phyloP scores from a whole-genome alignment of 2,329 filamentous ascomycete species.

The Gremmenia infestans region DNA sequence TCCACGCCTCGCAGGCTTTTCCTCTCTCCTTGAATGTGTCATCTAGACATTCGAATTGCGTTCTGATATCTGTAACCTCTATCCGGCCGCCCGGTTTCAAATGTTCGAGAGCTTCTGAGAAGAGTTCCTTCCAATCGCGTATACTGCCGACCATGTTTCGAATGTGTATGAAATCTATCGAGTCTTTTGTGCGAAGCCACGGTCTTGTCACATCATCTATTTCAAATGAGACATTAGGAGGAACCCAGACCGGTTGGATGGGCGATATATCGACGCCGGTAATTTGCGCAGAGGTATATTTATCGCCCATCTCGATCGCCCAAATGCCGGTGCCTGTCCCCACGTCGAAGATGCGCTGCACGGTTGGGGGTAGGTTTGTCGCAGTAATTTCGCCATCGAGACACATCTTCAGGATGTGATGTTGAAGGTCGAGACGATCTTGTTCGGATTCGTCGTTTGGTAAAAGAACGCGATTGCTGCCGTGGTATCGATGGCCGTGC shows the following conservation, averaged over 20 bases:
- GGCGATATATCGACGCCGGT: slow-evolving; percentile 25
- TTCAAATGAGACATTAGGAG: slow-evolving; percentile 56
- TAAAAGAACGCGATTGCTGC: slow-evolving; percentile 33
- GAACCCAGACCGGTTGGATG: slow-evolving; percentile 41
- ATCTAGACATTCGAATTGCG: slow-evolving; percentile 15
- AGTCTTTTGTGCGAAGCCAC: slow-evolving; percentile 37
- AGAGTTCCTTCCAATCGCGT: slow-evolving; percentile 49
- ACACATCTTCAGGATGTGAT: slow-evolving; percentile 15
- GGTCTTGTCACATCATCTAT: slow-evolving; percentile 57
- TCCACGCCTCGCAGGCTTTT: slow-evolving; percentile 11
- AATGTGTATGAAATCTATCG: slow-evolving; percentile 55
- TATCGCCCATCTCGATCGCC: slow-evolving; percentile 47
- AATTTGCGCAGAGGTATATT: slow-evolving; percentile 10
- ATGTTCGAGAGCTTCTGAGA: slow-evolving; percentile 42
- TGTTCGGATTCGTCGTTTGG: slow-evolving; percentile 16
- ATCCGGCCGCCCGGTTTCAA: slow-evolving; percentile 20
- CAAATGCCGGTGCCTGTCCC: slow-evolving; percentile 56
- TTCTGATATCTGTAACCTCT: slow-evolving; percentile 18
- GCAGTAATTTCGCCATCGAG: slow-evolving; percentile 20
- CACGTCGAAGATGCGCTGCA: slow-evolving; percentile 34
- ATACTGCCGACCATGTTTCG: slow-evolving; percentile 53
- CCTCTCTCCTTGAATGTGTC: slow-evolving; percentile 11
- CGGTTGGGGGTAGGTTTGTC: slow-evolving; percentile 30
- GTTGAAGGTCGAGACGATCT: slow-evolving; percentile 15
- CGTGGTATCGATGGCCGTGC: slow-evolving; percentile 43